These are phyloP conservation scores for Kodamaea laetipori DNA, from an alignment of 805 yeast species.

Conservation along the genomic window DNA sequence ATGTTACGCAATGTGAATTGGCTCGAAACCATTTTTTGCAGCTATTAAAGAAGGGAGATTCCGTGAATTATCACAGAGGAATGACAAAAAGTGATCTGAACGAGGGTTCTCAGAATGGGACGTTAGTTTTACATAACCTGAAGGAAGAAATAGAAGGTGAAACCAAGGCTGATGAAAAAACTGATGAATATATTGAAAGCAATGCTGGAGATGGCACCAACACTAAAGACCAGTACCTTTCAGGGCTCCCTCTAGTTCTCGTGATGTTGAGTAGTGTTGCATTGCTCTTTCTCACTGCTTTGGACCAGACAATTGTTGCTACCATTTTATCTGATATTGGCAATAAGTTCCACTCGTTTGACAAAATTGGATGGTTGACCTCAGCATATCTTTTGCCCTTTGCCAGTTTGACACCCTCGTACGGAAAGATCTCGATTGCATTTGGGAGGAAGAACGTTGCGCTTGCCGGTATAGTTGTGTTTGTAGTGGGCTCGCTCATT, in stretches of 20 bases:
- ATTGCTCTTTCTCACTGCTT: conserved; percentile 42
- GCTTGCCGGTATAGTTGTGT: conserved; percentile 50
- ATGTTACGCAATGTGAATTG: too few relatives aligned
- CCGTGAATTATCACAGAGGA: too few relatives aligned
- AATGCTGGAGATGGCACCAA: conserved; percentile 46
- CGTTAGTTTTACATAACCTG: too few relatives aligned
- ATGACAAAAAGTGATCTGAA: too few relatives aligned
- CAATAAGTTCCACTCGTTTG: conserved; percentile 48
- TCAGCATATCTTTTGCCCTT: conserved; percentile 56
- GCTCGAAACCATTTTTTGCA: too few relatives aligned
- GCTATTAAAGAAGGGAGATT: too few relatives aligned
- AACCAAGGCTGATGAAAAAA: conserved; percentile 19
- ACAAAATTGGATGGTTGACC: conserved; percentile 59
- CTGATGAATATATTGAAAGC: conserved; percentile 33
- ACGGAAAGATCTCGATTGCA: conserved; percentile 58
- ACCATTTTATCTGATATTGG: conserved; percentile 56
- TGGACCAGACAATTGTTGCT: conserved; percentile 61
- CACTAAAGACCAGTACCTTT: conserved; percentile 36
- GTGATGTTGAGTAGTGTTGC: conserved; percentile 32
- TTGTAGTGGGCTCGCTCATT: conserved; percentile 63
- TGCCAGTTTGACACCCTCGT: conserved; percentile 53
- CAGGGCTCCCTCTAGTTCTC: conserved; percentile 27
- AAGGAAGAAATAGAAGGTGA: conserved; percentile 19
- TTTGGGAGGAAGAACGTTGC: conserved; percentile 58
- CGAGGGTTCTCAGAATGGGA: too few relatives aligned